Evolutionary conservation across 2,329 filamentous ascomycete genomes (phyloP).

Genomic region (Fusarium armeniacum): DNA sequence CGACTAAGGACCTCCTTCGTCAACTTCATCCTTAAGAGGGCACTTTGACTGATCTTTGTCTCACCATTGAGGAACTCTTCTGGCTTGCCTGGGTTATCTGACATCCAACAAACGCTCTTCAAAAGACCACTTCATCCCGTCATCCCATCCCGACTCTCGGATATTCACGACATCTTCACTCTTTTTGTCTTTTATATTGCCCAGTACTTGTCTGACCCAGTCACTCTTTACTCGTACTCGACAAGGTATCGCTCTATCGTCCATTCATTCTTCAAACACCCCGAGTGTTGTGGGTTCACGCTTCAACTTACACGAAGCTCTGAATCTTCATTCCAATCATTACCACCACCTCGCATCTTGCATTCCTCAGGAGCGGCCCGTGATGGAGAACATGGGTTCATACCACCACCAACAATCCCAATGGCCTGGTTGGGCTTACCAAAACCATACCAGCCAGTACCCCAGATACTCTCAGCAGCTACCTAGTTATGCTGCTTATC

Average conservation of each 20-base stretch:
- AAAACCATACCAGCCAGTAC: constrained; percentile 50
- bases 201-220: constrained; percentile 33
- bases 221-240: constrained; percentile 43
- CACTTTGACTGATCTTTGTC: constrained; percentile 52
- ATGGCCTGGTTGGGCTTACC: constrained; percentile 56
- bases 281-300: constrained; percentile 14
- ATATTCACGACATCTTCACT: constrained; percentile 43
- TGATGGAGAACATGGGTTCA: constrained; percentile 53
- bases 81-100: constrained; percentile 50
- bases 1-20: constrained; percentile 53
- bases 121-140: constrained; percentile 50
- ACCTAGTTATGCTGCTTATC: constrained; percentile 55
- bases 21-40: constrained; percentile 54
- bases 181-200: constrained; percentile 39
- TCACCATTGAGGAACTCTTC: constrained; percentile 52
- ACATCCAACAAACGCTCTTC: constrained; percentile 42
- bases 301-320: constrained; percentile 25
- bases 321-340: constrained; percentile 39
- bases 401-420: constrained; percentile 55
- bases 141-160: constrained; percentile 21
- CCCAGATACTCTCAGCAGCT: constrained; percentile 53
- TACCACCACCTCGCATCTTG: constrained; percentile 25
- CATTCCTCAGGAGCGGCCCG: constrained; percentile 34
- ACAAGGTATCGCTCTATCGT: constrained; percentile 25
- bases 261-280: constrained; percentile 30